phyloP scores from a whole-genome alignment of 2,329 filamentous ascomycete genomes.

The Paecilomyces variotii region DNA sequence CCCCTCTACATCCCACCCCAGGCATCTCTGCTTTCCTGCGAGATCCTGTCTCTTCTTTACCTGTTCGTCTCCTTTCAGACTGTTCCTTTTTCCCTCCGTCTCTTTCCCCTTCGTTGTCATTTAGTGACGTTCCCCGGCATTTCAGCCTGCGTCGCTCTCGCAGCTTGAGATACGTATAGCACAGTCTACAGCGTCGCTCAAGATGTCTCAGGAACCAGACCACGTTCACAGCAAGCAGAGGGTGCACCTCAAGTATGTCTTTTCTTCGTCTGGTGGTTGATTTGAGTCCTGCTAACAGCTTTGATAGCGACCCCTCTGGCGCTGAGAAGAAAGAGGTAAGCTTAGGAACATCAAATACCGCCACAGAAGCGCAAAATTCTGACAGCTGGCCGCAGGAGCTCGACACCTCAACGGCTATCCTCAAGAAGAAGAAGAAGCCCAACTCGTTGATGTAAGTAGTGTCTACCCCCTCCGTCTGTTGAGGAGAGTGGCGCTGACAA shows the following conservation, averaged over 20 bases:
- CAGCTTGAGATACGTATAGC: constrained; percentile 15
- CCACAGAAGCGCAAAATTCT: constrained; percentile 20
- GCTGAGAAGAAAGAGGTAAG: constrained; percentile 76
- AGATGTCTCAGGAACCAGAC: constrained; percentile 63
- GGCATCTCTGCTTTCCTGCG: constrained; percentile 9
- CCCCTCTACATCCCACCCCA: constrained; percentile 3
- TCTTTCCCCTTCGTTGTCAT: constrained; percentile 5
- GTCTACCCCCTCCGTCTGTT: not conserved
- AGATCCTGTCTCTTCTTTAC: constrained; percentile 3
- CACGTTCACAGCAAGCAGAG: constrained; percentile 64
- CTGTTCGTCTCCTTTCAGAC: constrained; percentile 3
- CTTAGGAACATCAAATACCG: constrained; percentile 19
- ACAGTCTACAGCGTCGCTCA: constrained; percentile 30
- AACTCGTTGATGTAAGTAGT: constrained; percentile 85
- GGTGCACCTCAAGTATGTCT: constrained; percentile 69
- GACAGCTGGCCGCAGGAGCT: constrained; percentile 56
- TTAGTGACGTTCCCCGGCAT: constrained; percentile 11
- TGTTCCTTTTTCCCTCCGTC: constrained; percentile 4
- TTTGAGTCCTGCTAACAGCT: constrained; percentile 31
- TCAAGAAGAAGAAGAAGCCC: constrained; percentile 99
- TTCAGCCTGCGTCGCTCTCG: constrained; percentile 16
- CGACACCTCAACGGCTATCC: constrained; percentile 88
- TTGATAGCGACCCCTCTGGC: constrained; percentile 72
- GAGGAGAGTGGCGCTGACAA: constrained; percentile 13
- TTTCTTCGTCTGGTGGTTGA: constrained; percentile 5